Percentiles rank a stretch among this genome's conserved stretches.
Conservation (phyloP, 192 early-diverging fungal species). For the Coemansia erecta region DNA sequence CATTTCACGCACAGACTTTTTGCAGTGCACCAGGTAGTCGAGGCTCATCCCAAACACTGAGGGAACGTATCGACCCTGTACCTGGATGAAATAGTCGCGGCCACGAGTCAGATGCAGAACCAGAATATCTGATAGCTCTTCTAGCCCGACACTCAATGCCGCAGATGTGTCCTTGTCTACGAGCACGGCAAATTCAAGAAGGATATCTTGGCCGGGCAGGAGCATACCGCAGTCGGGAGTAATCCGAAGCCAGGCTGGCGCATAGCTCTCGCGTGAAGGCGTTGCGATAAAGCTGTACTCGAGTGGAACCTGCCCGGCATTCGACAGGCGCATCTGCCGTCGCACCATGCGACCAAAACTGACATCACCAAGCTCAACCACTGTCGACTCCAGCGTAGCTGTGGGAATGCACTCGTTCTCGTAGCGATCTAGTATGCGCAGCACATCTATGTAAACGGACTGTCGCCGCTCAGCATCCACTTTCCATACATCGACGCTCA, state of each 20-base stretch:
- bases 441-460: conserved; percentile 59
- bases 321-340: conserved; percentile 60
- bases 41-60: conserved; percentile 76
- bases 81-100: conserved; percentile 80
- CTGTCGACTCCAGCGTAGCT: conserved; percentile 57
- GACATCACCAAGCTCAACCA: conserved; percentile 73
- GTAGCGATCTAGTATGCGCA: conserved; percentile 72
- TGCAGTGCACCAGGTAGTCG: conserved; percentile 62
- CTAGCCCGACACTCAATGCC: conserved; percentile 54
- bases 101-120: conserved; percentile 78
- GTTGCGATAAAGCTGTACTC: conserved; percentile 76
- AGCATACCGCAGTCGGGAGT: conserved; percentile 67
- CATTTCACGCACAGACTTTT: conserved; percentile 58
- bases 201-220: conserved; percentile 60
- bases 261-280: conserved; percentile 53
- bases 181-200: conserved; percentile 32
- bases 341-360: conserved; percentile 53
- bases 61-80: conserved; percentile 65
- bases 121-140: conserved; percentile 52
- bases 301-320: conserved; percentile 72
- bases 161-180: conserved; percentile 57
- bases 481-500: conserved; percentile 65
- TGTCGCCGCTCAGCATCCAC: conserved; percentile 59
- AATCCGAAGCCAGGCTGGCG: conserved; percentile 73
- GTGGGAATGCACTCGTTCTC: conserved; percentile 80